phyloP scores from a whole-genome alignment of 2,329 filamentous ascomycete genomes.

The Claviceps sp. region DNA sequence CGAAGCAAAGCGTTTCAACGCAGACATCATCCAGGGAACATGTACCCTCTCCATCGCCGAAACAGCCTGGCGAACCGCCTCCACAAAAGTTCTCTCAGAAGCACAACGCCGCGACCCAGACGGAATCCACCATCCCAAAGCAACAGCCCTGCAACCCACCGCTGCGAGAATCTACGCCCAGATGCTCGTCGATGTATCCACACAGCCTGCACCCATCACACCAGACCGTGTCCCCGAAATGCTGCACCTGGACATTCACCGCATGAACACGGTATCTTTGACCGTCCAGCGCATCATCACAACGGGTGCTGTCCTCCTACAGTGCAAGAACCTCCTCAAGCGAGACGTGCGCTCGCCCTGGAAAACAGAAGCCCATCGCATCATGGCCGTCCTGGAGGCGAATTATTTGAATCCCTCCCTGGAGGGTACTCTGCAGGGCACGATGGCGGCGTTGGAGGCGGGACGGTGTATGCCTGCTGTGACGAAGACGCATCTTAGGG shows the following conservation, averaged over 20 bases:
- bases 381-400: conserved; percentile 54
- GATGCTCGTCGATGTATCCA: conserved; percentile 61
- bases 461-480: conserved; percentile 52
- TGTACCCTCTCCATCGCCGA: conserved; percentile 47
- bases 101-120: conserved; percentile 56
- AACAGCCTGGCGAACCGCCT: conserved; percentile 51
- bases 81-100: conserved; percentile 52
- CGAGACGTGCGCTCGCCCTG: conserved; percentile 66
- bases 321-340: conserved; percentile 73
- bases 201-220: conserved; percentile 45
- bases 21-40: conserved; percentile 44
- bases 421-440: conserved; percentile 43
- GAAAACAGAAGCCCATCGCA: conserved; percentile 60
- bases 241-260: conserved; percentile 52
- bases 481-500: conserved; percentile 45
- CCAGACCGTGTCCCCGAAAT: conserved; percentile 56
- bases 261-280: conserved; percentile 34
- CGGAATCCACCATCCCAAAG: conserved; percentile 45
- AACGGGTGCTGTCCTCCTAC: conserved; percentile 60
- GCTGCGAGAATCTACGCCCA: conserved; percentile 62
- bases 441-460: conserved; percentile 49
- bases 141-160: conserved; percentile 36
- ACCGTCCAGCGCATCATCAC: conserved; percentile 48
- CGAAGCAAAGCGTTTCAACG: conserved; percentile 58
- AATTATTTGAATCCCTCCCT: conserved; percentile 27